Evolutionary conservation across 768 basidiomycete species (phyloP).

Genomic region (Suillus discolor): DNA sequence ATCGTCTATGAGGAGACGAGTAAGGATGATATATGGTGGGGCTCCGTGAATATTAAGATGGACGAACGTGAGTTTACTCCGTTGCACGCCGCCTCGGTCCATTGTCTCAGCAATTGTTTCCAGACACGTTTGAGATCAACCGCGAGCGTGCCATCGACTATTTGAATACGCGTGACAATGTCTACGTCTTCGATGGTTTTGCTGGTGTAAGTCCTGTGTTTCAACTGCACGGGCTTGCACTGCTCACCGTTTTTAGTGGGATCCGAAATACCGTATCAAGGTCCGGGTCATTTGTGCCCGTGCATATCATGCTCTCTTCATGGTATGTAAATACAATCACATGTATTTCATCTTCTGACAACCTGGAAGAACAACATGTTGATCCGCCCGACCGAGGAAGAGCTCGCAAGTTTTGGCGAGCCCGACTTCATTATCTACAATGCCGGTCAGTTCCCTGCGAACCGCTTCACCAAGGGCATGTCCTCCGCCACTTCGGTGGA

Average conservation of each 20-base stretch:
- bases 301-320: constrained; percentile 98
- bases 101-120: constrained; percentile 10
- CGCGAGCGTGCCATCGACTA: constrained; percentile 99
- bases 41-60: constrained; percentile 99
- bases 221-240: not conserved
- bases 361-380: constrained; percentile 91
- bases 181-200: constrained; percentile 96
- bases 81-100: not conserved
- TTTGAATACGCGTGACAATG: constrained; percentile 96
- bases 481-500: constrained; percentile 98
- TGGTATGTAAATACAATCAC: constrained; percentile 59
- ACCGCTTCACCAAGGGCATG: constrained; percentile 99
- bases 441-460: constrained; percentile 99
- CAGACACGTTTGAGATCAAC: constrained; percentile 98
- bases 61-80: constrained; percentile 74
- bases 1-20: constrained; percentile 97
- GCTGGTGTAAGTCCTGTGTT: constrained; percentile 64
- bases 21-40: constrained; percentile 99
- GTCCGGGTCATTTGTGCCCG: constrained; percentile 98
- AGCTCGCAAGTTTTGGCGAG: constrained; percentile 92
- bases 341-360: constrained; percentile 9
- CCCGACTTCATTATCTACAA: constrained; percentile 99
- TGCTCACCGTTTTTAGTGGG: constrained; percentile 64
- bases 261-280: constrained; percentile 99
- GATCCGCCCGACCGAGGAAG: constrained; percentile 94